A percentile compares a stretch with the other conserved stretches of the same genome.
Evolutionary conservation across 805 yeast species (phyloP).

Genomic region (Starmerella floricola): DNA sequence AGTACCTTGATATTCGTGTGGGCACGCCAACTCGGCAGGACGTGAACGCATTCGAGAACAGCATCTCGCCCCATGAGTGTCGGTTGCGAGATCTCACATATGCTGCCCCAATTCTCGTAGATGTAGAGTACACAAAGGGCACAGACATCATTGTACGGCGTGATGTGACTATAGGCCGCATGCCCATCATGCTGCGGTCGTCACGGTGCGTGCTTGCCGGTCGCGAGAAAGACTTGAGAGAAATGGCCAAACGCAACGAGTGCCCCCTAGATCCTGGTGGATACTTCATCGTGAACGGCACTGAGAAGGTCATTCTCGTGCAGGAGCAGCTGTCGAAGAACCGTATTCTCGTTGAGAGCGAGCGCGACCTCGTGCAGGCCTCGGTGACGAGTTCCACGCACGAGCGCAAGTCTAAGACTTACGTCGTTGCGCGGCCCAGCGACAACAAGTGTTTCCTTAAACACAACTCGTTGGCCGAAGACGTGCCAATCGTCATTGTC

Average conservation of each 20-base stretch:
- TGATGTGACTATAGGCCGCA: slow-evolving; percentile 88
- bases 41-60: slow-evolving; percentile 26
- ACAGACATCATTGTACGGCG: slow-evolving; percentile 79
- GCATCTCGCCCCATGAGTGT: slow-evolving; percentile 75
- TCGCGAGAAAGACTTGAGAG: slow-evolving; percentile 38
- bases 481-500: slow-evolving; percentile 84
- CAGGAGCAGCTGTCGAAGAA: slow-evolving; percentile 95
- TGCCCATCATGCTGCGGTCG: slow-evolving; percentile 97
- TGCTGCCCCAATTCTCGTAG: slow-evolving; percentile 90
- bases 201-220: slow-evolving; percentile 81
- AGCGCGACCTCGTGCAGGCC: slow-evolving; percentile 89
- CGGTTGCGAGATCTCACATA: slow-evolving; percentile 87
- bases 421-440: slow-evolving; percentile 83
- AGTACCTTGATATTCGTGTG: slow-evolving; percentile 83
- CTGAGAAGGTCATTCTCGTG: slow-evolving; percentile 90
- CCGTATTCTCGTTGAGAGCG: slow-evolving; percentile 96
- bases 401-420: slow-evolving; percentile 94
- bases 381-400: slow-evolving; percentile 97
- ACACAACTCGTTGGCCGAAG: slow-evolving; percentile 92
- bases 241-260: slow-evolving; percentile 78
- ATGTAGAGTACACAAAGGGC: slow-evolving; percentile 94
- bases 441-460: slow-evolving; percentile 61
- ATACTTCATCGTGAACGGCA: slow-evolving; percentile 83
- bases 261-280: slow-evolving; percentile 99
- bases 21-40: slow-evolving; percentile 42